Evolutionary conservation across 192 early-diverging fungal species (phyloP).

Genomic region (Linnemannia schmuckeri): DNA sequence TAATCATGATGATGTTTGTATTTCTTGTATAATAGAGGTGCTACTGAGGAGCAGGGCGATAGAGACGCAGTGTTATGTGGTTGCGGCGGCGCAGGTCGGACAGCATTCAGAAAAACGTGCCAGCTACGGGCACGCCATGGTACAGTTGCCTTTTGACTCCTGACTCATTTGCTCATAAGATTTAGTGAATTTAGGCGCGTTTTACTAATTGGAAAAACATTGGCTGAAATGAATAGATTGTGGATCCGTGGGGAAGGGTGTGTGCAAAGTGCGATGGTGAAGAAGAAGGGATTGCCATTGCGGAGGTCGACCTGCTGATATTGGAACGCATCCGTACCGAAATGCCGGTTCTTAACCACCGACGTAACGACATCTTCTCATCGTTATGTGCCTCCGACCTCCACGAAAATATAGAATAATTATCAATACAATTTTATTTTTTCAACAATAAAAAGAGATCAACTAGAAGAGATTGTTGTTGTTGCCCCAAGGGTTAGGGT

Average conservation of each 20-base stretch:
- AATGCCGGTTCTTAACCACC: conserved; percentile 83
- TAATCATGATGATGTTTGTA: background rate
- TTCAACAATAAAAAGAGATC: background rate
- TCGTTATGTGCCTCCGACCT: background rate
- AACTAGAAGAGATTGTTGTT: conserved; percentile 25
- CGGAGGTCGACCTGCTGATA: conserved; percentile 73
- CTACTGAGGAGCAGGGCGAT: conserved; percentile 86
- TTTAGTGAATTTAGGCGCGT: background rate
- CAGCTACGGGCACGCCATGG: conserved; percentile 87
- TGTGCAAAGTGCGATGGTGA: conserved; percentile 72
- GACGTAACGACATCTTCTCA: conserved; percentile 72
- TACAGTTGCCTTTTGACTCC: conserved; percentile 18
- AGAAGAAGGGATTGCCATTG: conserved; percentile 72
- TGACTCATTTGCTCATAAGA: background rate
- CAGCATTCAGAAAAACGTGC: conserved; percentile 77
- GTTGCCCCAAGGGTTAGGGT: conserved; percentile 28
- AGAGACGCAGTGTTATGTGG: conserved; percentile 87
- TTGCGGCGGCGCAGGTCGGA: conserved; percentile 85
- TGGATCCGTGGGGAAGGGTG: conserved; percentile 87
- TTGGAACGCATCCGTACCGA: conserved; percentile 72
- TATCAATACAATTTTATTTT: background rate
- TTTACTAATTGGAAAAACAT: background rate
- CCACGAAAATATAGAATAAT: background rate
- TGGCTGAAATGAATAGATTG: conserved; percentile 62
- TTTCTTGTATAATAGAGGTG: conserved; percentile 57